Conservation (phyloP, 441 rosid species). For the Lepidium campestre region DNA sequence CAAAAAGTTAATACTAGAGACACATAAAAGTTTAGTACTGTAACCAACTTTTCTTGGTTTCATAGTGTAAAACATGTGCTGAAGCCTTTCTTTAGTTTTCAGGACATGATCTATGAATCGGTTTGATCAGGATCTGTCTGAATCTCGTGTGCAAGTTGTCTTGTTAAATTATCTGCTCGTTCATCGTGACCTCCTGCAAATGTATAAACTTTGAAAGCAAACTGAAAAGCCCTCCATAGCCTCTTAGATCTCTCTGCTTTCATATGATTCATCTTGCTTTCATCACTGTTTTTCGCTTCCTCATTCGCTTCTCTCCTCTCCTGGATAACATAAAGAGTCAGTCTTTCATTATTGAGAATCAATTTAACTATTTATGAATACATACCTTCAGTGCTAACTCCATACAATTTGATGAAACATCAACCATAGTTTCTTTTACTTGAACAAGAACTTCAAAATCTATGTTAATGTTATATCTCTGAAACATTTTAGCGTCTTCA, state of each 20-base stretch:
- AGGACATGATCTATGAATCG: slow-evolving; percentile 5
- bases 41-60: slow-evolving; percentile 9
- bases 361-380: background rate
- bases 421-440: slow-evolving; percentile 88
- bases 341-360: background rate
- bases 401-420: slow-evolving; percentile 91
- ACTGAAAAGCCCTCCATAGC: slow-evolving; percentile 64
- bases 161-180: slow-evolving; percentile 47
- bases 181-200: slow-evolving; percentile 81
- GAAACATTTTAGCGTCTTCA: slow-evolving; percentile 67
- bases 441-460: slow-evolving; percentile 65
- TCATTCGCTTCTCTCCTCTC: slow-evolving; percentile 40
- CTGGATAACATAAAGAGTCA: slow-evolving; percentile 15
- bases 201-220: slow-evolving; percentile 59
- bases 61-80: background rate
- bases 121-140: slow-evolving; percentile 34
- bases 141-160: slow-evolving; percentile 56
- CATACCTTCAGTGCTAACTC: slow-evolving; percentile 79
- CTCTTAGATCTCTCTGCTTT: slow-evolving; percentile 32
- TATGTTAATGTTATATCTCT: slow-evolving; percentile 57
- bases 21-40: slow-evolving; percentile 2
- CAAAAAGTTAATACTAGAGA: slow-evolving; percentile 16
- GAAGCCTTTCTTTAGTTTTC: background rate
- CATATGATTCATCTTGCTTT: slow-evolving; percentile 18
- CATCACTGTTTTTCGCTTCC: slow-evolving; percentile 11